Evolutionary conservation across 2,329 filamentous ascomycete species (phyloP).

Genomic region (Huntiella savannae): DNA sequence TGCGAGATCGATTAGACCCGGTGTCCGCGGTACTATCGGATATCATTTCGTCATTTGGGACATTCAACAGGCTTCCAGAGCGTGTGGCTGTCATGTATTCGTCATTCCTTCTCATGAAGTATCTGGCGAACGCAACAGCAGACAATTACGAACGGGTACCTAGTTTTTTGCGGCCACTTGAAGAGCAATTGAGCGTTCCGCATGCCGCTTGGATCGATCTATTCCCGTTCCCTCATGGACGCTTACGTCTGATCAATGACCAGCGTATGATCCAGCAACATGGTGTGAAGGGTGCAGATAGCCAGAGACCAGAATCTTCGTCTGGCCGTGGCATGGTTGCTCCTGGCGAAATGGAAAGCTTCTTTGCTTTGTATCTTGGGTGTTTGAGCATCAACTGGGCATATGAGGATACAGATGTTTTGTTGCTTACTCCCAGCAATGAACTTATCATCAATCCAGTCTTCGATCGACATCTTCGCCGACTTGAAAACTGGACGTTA

Average conservation of each 20-base stretch:
- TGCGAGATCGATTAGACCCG: constrained; percentile 17
- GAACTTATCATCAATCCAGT: constrained; percentile 69
- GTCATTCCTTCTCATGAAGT: constrained; percentile 76
- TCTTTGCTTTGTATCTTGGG: constrained; percentile 65
- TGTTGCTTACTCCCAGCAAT: constrained; percentile 39
- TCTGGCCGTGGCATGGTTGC: not conserved
- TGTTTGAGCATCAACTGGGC: constrained; percentile 70
- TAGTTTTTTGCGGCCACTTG: constrained; percentile 47
- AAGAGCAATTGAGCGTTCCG: constrained; percentile 42
- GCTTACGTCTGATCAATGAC: constrained; percentile 39
- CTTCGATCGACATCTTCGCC: constrained; percentile 61
- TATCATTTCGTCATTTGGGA: constrained; percentile 66
- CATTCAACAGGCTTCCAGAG: constrained; percentile 60
- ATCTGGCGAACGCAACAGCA: constrained; percentile 61
- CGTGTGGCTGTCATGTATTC: constrained; percentile 64
- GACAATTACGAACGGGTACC: constrained; percentile 67
- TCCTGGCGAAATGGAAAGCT: constrained; percentile 27
- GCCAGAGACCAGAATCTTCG: not conserved
- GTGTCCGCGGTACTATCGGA: constrained; percentile 73
- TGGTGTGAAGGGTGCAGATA: not conserved
- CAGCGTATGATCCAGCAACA: not conserved
- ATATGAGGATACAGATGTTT: constrained; percentile 52
- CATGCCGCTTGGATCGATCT: constrained; percentile 76
- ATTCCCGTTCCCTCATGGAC: constrained; percentile 60
- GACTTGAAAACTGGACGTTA: constrained; percentile 65